These are phyloP conservation scores for Ceratocystis colombiana DNA, from an alignment of 2,329 filamentous ascomycete species.

Conservation along the genomic window DNA sequence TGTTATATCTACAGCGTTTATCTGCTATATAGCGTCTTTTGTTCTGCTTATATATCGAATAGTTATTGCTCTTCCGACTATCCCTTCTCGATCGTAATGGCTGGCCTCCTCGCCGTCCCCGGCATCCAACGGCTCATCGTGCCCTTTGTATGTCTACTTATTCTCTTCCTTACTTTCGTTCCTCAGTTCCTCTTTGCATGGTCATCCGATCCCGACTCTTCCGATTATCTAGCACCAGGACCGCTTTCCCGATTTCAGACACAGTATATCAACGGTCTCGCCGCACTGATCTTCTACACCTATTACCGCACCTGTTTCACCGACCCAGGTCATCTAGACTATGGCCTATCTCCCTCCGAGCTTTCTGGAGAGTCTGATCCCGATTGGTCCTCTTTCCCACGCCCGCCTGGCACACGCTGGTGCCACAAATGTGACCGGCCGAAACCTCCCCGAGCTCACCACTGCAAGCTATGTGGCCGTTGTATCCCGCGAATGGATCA, in stretches of 20 bases:
- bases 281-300: conserved; percentile 55
- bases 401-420: conserved; percentile 41
- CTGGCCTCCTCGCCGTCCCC: conserved; percentile 37
- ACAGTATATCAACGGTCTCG: conserved; percentile 54
- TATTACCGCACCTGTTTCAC: conserved; percentile 54
- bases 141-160: conserved; percentile 56
- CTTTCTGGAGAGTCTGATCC: conserved; percentile 30
- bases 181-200: conserved; percentile 61
- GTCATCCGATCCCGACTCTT: conserved; percentile 28
- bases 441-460: conserved; percentile 69
- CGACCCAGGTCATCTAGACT: conserved; percentile 47
- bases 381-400: conserved; percentile 26
- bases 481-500: conserved; percentile 78
- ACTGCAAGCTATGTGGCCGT: conserved; percentile 65
- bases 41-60: not conserved
- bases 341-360: conserved; percentile 34
- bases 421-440: conserved; percentile 65
- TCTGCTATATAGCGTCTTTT: not conserved
- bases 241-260: conserved; percentile 49
- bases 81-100: conserved; percentile 31
- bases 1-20: not conserved
- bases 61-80: not conserved
- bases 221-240: conserved; percentile 48
- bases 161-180: conserved; percentile 59
- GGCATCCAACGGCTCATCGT: conserved; percentile 50